Evolutionary conservation across 2,329 filamentous ascomycete species (phyloP).

Genomic region (Chalaropsis thielavioides): DNA sequence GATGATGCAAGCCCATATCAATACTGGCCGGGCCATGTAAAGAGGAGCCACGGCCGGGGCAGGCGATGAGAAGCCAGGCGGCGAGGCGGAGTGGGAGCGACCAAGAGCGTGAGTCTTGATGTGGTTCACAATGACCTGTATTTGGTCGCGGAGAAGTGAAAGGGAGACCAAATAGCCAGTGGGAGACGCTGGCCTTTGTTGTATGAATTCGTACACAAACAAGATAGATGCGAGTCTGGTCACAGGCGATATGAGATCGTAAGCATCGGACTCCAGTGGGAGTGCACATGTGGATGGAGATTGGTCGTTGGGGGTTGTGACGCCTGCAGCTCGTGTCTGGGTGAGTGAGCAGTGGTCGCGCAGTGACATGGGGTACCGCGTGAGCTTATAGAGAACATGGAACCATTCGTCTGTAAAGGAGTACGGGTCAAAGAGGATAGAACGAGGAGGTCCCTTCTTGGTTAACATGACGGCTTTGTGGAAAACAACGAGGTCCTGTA

Average conservation of each 20-base stretch:
- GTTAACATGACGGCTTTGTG: constrained; percentile 9
- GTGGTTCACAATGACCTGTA: constrained; percentile 16
- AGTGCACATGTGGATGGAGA: background rate
- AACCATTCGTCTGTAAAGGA: constrained; percentile 17
- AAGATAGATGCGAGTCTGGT: constrained; percentile 7
- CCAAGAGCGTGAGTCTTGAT: constrained; percentile 15
- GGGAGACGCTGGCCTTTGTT: constrained; percentile 13
- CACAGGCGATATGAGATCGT: constrained; percentile 13
- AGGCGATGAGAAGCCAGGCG: background rate
- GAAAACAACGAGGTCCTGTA: constrained; percentile 14
- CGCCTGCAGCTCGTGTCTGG: constrained; percentile 11
- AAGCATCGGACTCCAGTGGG: background rate
- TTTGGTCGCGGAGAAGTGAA: constrained; percentile 11
- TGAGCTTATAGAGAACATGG: constrained; percentile 11
- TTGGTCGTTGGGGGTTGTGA: constrained; percentile 4
- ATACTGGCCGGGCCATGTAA: constrained; percentile 11
- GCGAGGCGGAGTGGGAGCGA: background rate
- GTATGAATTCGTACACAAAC: constrained; percentile 15
- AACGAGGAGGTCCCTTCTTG: constrained; percentile 10
- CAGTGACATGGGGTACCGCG: constrained; percentile 13
- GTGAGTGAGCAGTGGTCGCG: constrained; percentile 15
- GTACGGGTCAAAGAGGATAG: constrained; percentile 13
- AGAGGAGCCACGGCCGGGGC: constrained; percentile 5
- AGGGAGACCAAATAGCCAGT: constrained; percentile 10
- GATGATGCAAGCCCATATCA: constrained; percentile 16